Evolutionary conservation across 805 yeast genomes (phyloP), one percentile per base, ranked within the genome.

Genomic region (Starmera caribaea): DNA sequence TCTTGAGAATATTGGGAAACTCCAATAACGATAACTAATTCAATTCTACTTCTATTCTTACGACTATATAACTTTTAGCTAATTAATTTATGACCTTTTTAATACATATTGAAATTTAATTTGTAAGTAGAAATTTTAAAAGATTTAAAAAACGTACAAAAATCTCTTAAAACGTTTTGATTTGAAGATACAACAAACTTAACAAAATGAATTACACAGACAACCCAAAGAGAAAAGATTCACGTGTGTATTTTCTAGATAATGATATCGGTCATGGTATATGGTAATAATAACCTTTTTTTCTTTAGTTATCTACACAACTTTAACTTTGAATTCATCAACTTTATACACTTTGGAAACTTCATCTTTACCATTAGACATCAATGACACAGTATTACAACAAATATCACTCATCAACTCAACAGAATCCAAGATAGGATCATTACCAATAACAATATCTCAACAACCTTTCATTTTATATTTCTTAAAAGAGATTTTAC

Each of bases 291-390:
- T n/a, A n/a, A n/a, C n/a, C 5, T 16, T 32, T 15, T 7, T 11
- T 30, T 14, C 13, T 32, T 32, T 6, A 48, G 52, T 73, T 45
- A 61, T 73, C 15, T 68, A 65, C 46, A 67, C 73, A 16, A 68
- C 76, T 3, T 58, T 73, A 32, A 68, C 76, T 4, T 55, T 62
- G 39, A 76, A 78, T 50, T 76, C 82, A 14, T 73, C 81, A 6
- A 75, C 82, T 0, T 59, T 76, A 12, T 78, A 72, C 53, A 71
- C 81, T 11, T 66, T 74, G 45, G 81, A 76, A 47, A 74, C 74
- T 50, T 27, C 33, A 3, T 74, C 74, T 46, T 68, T 79, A 41
- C 26, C 26, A 3, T 21, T 21, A 5, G 26, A 21, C 8, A 21
- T 21, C 6, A 63, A 73, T 1, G 83, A 77, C 47, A 55, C 69